Evolutionary conservation across 129 eudicot genomes (phyloP).

Genomic region (Escallonia rubra): DNA sequence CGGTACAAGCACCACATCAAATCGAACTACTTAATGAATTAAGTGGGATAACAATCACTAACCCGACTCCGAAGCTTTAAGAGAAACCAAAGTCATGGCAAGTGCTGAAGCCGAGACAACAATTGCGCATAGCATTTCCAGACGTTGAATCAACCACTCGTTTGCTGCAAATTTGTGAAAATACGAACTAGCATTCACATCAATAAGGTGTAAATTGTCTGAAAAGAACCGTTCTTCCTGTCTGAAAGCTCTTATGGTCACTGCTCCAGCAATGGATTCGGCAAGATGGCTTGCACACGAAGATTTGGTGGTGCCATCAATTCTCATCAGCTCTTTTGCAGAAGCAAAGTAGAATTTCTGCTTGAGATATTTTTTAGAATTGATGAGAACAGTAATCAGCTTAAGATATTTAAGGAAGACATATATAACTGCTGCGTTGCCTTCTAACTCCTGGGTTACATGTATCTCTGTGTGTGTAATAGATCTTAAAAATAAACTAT

Average conservation of each 20-base stretch:
- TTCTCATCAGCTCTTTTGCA: conserved; percentile 72
- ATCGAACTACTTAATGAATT: neutral
- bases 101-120: conserved; percentile 56
- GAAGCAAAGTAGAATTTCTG: conserved; percentile 63
- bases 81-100: conserved; percentile 49
- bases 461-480: no score
- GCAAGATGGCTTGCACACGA: conserved; percentile 62
- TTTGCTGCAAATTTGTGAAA: conserved; percentile 71
- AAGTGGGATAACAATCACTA: neutral
- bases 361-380: neutral
- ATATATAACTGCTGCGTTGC: neutral
- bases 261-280: conserved; percentile 63
- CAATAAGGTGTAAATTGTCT: conserved; percentile 46
- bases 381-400: neutral
- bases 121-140: conserved; percentile 56
- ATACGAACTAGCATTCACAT: conserved; percentile 50
- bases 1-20: no score
- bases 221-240: conserved; percentile 57
- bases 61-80: conserved; percentile 52
- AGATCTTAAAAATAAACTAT: no score
- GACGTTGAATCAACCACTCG: conserved; percentile 70
- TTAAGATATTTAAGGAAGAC: neutral
- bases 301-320: conserved; percentile 77
- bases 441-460: neutral
- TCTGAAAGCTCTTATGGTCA: conserved; percentile 71